Base-by-base conservation (phyloP, 2,329 filamentous ascomycete species). In the Aspergillus glaucus region DNA sequence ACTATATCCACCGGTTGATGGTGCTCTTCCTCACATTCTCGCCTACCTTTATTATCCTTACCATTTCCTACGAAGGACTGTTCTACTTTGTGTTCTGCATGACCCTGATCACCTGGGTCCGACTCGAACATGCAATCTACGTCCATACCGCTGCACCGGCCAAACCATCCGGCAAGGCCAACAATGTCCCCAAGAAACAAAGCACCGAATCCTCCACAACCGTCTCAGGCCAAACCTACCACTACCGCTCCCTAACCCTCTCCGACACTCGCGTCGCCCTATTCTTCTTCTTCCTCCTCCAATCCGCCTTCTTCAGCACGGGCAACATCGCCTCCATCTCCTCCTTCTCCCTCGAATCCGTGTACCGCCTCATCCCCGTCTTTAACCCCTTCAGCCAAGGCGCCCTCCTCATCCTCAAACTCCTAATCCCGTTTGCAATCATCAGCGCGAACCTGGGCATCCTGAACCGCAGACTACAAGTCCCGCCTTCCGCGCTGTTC, bases 301-400 rank as follows among this genome's bases (percentile, higher is more conserved):
- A 98, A 69, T 92, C 91, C 3, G 93, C 87, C 45, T 98, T 98
- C 71, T 98, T 97, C 79, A 88, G 85, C 71, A 97, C 92, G 0
- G 93, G 93, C 55, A 98, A 98, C 72, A 83, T 98, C 50, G 93
- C 93, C 1, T 96, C 92, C 0, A 73, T 98, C 48, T 95, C 91
- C 14, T 88, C 89, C 1, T 98, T 98, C 74, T 94, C 87, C 53
- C 76, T 98, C 37, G 93, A 97, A 50, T 91, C 87, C 60, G 93
- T 98, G 6, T 81, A 78, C 65, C 85, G 93, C 2, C 81, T 98
- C 6, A 79, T 97, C 44, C 93, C 93, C 4, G 75, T 98, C 52
- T 98, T 98, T 68, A 88, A 92, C 63, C 93, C 93, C 9, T 94
- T 97, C 66, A 87, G 85, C 1, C 94, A 98, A 69, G 88, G 85